Evolutionary conservation across 257 asterid genomes (phyloP), one percentile per base, ranked within the genome.

Genomic region (Linderniella brevidens): DNA sequence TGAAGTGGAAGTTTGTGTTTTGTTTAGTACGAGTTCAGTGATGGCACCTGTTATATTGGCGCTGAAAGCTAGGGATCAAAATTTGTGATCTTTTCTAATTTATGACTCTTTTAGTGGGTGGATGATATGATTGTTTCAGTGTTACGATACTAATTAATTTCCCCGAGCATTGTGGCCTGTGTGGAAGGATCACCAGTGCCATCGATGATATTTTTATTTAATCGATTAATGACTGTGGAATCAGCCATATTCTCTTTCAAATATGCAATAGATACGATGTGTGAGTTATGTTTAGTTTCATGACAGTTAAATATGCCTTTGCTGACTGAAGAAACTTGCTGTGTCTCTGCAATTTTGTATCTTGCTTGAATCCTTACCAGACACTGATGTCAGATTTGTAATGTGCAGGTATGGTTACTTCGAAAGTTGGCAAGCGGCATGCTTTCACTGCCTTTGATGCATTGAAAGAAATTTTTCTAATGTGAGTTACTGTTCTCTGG

Each of bases 361-460:
- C 9, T 10, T 39, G 9, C 15, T 3, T 13, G 13, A 13, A 6
- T 37, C 7, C 9, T 20, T 32, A 32, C 29, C 16, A 20, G 15
- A 19, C 48, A 41, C 54, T 42, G 46, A 39, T 55, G 46, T 56
- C 41, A 52, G 42, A 46, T 55, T 56, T 56, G 43, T 68, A 59
- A 55, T 53, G 13, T 68, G 78, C 82, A 85, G 98, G 96, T 60
- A 81, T 90, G 98, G 96, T 90, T 61, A 75, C 85, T 46, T 72
- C 96, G 13, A 90, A 85, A 73, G 77, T 90, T 41, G 98, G 98
- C 50, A 90, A 90, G 55, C 85, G 94, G 45, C 98, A 90, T 68
- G 83, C 96, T 13, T 71, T 90, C 68, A 58, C 88, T 8, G 94
- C 93, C 49, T 85, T 81, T 76, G 96, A 79, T 63, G 87, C 87